Evolutionary conservation across 148 eudicot species (phyloP).

Genomic region (Rhododendron ferrugineum): DNA sequence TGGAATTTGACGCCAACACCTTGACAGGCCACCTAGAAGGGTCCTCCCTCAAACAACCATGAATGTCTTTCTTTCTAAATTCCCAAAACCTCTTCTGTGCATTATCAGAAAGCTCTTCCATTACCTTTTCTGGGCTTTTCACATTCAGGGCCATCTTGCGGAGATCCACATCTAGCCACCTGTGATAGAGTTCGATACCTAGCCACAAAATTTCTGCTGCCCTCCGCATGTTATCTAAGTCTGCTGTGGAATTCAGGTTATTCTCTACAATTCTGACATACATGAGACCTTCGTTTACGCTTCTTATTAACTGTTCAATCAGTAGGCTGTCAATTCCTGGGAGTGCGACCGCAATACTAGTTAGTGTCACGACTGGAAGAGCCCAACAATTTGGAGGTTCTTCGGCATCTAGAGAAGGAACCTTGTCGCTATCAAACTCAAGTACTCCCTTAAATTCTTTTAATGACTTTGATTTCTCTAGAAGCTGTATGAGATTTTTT

Average conservation of each 20-base stretch:
- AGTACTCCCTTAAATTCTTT: conserved; percentile 24
- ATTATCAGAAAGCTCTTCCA: conserved; percentile 23
- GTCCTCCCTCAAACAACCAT: conserved; percentile 18
- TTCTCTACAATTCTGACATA: conserved; percentile 33
- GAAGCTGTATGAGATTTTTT: conserved; percentile 24
- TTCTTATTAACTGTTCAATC: conserved; percentile 22
- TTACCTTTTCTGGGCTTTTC: conserved; percentile 27
- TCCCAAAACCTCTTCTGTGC: conserved; percentile 34
- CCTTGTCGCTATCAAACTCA: conserved; percentile 29
- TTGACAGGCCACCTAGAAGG: conserved; percentile 42
- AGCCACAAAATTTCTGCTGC: conserved; percentile 47
- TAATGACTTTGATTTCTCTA: conserved; percentile 15
- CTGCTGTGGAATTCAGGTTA: conserved; percentile 17
- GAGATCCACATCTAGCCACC: conserved; percentile 50
- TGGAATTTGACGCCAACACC: conserved; percentile 45
- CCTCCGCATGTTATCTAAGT: conserved; percentile 22
- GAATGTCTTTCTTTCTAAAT: not conserved
- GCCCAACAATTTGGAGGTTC: conserved; percentile 60
- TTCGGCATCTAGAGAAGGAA: conserved; percentile 35
- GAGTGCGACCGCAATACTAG: conserved; percentile 40
- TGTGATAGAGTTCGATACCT: conserved; percentile 34
- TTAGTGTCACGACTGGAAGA: conserved; percentile 48
- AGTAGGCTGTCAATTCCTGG: conserved; percentile 19
- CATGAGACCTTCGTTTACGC: conserved; percentile 33
- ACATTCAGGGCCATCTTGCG: conserved; percentile 16